Conservation (phyloP, 441 rosid species). For the Kokia cookei region DNA sequence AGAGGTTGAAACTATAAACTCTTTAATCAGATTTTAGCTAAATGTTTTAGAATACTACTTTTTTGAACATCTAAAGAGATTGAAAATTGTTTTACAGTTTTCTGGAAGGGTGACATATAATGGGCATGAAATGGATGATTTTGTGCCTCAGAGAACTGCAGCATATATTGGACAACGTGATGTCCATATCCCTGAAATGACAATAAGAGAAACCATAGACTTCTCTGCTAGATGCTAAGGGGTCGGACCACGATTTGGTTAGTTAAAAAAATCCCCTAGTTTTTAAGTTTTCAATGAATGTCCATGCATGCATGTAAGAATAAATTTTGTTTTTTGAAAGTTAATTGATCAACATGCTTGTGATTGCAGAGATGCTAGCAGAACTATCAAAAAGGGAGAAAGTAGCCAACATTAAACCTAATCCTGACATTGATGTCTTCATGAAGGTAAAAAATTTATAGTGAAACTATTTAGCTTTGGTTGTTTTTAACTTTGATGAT, state of each 20-base stretch:
- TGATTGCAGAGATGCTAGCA: slow-evolving; percentile 36
- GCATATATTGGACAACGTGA: slow-evolving; percentile 47
- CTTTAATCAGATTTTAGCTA: not conserved
- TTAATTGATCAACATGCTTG: not conserved
- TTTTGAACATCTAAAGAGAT: not conserved
- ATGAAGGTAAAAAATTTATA: slow-evolving; percentile 46
- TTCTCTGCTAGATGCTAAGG: slow-evolving; percentile 54
- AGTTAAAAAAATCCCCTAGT: not conserved
- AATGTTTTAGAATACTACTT: not conserved
- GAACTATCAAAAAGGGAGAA: slow-evolving; percentile 51
- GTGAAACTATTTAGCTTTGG: too few species aligned
- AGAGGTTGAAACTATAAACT: slow-evolving; percentile 19
- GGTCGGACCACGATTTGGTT: slow-evolving; percentile 40
- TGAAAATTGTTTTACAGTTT: not conserved
- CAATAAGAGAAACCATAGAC: slow-evolving; percentile 46
- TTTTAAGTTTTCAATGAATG: not conserved
- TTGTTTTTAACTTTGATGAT: too few species aligned
- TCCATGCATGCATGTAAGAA: not conserved
- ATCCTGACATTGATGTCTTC: slow-evolving; percentile 51
- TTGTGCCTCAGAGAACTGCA: slow-evolving; percentile 41
- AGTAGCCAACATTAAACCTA: slow-evolving; percentile 41
- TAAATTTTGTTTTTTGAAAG: not conserved
- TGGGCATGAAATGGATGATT: slow-evolving; percentile 40
- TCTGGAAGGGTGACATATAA: slow-evolving; percentile 41
- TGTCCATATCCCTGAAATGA: slow-evolving; percentile 33